These are phyloP conservation scores for Melampsora americana DNA, from an alignment of 1,284 basidiomycete genomes.

Conservation along the genomic window DNA sequence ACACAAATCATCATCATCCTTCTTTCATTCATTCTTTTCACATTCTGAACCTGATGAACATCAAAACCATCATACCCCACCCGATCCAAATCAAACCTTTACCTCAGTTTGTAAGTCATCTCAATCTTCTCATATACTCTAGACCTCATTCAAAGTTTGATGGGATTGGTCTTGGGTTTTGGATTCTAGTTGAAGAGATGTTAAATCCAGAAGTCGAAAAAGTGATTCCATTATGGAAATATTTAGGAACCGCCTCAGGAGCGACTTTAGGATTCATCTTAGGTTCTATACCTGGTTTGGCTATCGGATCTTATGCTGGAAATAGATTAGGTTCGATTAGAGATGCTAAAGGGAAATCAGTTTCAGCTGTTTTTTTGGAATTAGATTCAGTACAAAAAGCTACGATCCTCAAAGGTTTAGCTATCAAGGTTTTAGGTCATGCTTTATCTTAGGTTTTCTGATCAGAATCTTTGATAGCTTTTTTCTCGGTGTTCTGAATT, in stretches of 20 bases:
- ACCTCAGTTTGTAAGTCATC: constrained; percentile 29
- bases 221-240: constrained; percentile 48
- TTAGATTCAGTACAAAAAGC: constrained; percentile 79
- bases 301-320: constrained; percentile 52
- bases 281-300: constrained; percentile 32
- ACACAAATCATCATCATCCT: constrained; percentile 69
- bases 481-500: too few species aligned
- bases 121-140: too few species aligned
- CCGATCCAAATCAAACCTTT: constrained; percentile 28
- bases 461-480: too few species aligned
- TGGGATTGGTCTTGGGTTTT: too few species aligned
- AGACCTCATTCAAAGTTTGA: too few species aligned
- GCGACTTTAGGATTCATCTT: constrained; percentile 52
- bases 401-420: constrained; percentile 73
- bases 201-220: constrained; percentile 52
- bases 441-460: constrained; percentile 10
- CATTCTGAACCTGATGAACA: neutral
- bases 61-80: neutral
- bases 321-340: constrained; percentile 51
- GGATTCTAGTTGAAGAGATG: constrained; percentile 52
- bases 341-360: constrained; percentile 53
- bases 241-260: constrained; percentile 51
- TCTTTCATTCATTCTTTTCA: constrained; percentile 69
- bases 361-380: constrained; percentile 71
- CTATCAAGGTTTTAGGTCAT: constrained; percentile 77